Conservation (phyloP, 2,329 filamentous ascomycete species). For the Fusarium secorum region DNA sequence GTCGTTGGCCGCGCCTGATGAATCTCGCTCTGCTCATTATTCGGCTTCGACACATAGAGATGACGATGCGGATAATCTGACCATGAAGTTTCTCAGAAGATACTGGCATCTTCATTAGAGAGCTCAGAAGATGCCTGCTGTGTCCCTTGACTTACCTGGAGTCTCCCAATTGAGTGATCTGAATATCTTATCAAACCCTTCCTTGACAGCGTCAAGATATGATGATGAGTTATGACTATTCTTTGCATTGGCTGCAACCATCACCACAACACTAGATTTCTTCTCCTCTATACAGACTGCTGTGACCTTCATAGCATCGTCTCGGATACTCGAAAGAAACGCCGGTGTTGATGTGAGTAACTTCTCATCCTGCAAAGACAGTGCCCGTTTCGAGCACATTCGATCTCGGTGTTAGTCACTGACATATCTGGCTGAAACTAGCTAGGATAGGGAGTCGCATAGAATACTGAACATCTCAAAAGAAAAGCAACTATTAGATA, state of each 20-base stretch:
- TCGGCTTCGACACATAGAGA: slow-evolving; percentile 20
- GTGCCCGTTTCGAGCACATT: slow-evolving; percentile 1
- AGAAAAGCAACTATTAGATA: not conserved
- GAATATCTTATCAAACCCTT: slow-evolving; percentile 29
- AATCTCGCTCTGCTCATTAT: slow-evolving; percentile 14
- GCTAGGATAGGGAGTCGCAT: not conserved
- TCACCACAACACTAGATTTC: not conserved
- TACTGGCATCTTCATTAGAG: not conserved
- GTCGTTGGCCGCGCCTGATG: not conserved
- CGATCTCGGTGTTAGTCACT: not conserved
- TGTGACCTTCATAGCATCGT: slow-evolving; percentile 14
- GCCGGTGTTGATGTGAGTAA: slow-evolving; percentile 24
- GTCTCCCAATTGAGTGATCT: not conserved
- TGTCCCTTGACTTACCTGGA: not conserved
- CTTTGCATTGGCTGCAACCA: slow-evolving; percentile 34
- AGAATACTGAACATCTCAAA: not conserved
- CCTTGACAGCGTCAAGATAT: slow-evolving; percentile 23
- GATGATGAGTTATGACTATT: not conserved
- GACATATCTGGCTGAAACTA: not conserved
- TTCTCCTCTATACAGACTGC: slow-evolving; percentile 34
- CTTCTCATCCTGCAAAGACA: slow-evolving; percentile 29
- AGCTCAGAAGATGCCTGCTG: not conserved
- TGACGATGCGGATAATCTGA: slow-evolving; percentile 3
- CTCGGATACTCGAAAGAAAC: slow-evolving; percentile 27
- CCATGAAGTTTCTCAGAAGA: not conserved